These are phyloP conservation scores for Liriodendron chinense DNA, from an alignment of 164 flowering plant species.

Conservation along the genomic window DNA sequence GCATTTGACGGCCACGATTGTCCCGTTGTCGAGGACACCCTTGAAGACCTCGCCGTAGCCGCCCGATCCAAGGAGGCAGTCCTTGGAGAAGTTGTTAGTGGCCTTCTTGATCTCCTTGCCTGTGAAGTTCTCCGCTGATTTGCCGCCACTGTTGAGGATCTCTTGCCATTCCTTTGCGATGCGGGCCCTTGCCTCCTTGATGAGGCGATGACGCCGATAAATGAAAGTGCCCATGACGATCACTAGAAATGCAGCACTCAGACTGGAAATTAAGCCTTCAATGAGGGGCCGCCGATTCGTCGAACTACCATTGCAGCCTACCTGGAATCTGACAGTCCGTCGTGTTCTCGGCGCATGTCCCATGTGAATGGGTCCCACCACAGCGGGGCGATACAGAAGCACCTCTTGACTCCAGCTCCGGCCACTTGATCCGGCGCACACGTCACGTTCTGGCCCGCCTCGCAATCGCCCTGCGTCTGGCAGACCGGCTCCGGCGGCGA, in stretches of 20 bases:
- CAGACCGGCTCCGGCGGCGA: constrained; percentile 48
- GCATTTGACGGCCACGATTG: constrained; percentile 49
- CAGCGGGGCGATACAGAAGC: constrained; percentile 40
- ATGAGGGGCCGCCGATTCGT: constrained; percentile 9
- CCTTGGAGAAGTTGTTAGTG: constrained; percentile 48
- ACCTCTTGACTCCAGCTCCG: constrained; percentile 26
- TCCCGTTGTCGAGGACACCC: constrained; percentile 49
- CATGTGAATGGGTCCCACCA: constrained; percentile 44
- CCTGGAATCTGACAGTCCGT: not conserved
- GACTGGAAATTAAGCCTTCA: constrained; percentile 37
- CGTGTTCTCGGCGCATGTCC: constrained; percentile 34
- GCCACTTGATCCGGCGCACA: constrained; percentile 35
- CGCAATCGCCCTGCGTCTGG: constrained; percentile 38
- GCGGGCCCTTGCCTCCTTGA: constrained; percentile 38
- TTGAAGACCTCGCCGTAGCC: constrained; percentile 73
- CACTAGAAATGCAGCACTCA: constrained; percentile 23
- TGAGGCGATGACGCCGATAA: constrained; percentile 36
- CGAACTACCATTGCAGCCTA: constrained; percentile 4
- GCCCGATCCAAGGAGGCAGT: constrained; percentile 56
- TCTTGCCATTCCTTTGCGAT: constrained; percentile 45
- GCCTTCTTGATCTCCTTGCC: constrained; percentile 57
- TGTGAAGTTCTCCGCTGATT: constrained; percentile 45
- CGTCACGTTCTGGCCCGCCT: constrained; percentile 24
- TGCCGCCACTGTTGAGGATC: constrained; percentile 47
- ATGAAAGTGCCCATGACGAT: constrained; percentile 21